Evolutionary conservation across 2,329 filamentous ascomycete genomes (phyloP), one percentile per base, ranked within the genome.

Genomic region (Helotiales sp.): DNA sequence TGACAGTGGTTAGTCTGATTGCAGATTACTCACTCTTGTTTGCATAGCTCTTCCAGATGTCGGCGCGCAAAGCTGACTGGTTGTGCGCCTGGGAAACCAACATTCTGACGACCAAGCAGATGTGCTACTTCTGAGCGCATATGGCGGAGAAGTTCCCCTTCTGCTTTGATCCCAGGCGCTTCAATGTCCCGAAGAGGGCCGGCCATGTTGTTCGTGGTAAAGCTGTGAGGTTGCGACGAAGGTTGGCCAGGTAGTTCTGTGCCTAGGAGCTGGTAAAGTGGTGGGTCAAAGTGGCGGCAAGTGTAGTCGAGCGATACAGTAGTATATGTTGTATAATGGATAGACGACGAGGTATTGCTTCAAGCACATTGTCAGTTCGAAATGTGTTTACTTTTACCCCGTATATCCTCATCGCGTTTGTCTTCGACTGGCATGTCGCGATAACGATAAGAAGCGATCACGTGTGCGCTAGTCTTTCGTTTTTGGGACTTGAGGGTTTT

Each of bases 1-100:
- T 5, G 15, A 44, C 9, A 24, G 40, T 5, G 9, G 22, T 15
- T 5, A 24, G 12, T 25, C 3, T 12, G 15, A 27, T 5, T 12
- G 34, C 19, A 25, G n/a, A 25, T 10, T 17, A 72, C 81, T 64
- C 74, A 89, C 85, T 98, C 95, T 70, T 89, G 81, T 58, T 81
- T 81, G 61, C 88, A 85, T 33, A 99, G 82, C 76, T 96, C 92
- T n/a, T 86, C 77, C 9, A 98, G 75, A 73, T 99, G 95, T 67
- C 84, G 81, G 57, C 88, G 81, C 54, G 90, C 81, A 72, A 99
- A 99, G 70, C 91, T 96, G 63, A 99, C 93, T 13, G 95, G 95
- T 74, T 99, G 95, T 52, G 95, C 93, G 69, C 86, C 95, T 0
- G 95, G 93, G 67, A 99, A 99, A 63, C 76, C 81, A 24, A 77